Evolutionary conservation across 179 eudicot genomes (phyloP).

Genomic region (Drosera spatulata): DNA sequence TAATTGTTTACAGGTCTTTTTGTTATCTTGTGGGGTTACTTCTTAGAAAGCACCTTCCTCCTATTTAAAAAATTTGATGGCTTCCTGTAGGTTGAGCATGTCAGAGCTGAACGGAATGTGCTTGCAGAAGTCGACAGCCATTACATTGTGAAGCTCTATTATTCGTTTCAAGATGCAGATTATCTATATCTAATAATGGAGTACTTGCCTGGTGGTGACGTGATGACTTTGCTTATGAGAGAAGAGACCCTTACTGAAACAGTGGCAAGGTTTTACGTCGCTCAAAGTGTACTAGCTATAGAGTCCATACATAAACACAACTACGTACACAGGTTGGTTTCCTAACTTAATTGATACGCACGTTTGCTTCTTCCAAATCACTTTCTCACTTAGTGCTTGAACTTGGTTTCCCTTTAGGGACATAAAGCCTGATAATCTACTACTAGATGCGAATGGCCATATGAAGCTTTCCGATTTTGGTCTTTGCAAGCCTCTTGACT

Average conservation of each 20-base stretch:
- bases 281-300: slow-evolving; percentile 63
- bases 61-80: background rate
- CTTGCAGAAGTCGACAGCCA: slow-evolving; percentile 68
- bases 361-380: background rate
- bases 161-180: slow-evolving; percentile 70
- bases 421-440: slow-evolving; percentile 79
- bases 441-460: slow-evolving; percentile 70
- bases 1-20: too few species aligned
- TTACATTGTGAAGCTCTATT: slow-evolving; percentile 61
- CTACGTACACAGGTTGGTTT: slow-evolving; percentile 64
- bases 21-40: background rate
- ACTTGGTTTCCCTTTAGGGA: slow-evolving; percentile 30
- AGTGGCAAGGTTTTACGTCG: slow-evolving; percentile 68
- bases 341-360: background rate
- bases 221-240: slow-evolving; percentile 71
- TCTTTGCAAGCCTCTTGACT: slow-evolving; percentile 82
- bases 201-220: slow-evolving; percentile 75
- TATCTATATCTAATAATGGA: slow-evolving; percentile 69
- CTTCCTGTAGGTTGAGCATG: slow-evolving; percentile 55
- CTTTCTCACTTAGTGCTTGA: background rate
- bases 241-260: slow-evolving; percentile 70
- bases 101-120: slow-evolving; percentile 71
- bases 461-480: slow-evolving; percentile 89
- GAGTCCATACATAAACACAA: slow-evolving; percentile 72
- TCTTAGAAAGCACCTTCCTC: background rate